Conservation (phyloP, 169 alveolate species). For the Eimeria acervulina region DNA sequence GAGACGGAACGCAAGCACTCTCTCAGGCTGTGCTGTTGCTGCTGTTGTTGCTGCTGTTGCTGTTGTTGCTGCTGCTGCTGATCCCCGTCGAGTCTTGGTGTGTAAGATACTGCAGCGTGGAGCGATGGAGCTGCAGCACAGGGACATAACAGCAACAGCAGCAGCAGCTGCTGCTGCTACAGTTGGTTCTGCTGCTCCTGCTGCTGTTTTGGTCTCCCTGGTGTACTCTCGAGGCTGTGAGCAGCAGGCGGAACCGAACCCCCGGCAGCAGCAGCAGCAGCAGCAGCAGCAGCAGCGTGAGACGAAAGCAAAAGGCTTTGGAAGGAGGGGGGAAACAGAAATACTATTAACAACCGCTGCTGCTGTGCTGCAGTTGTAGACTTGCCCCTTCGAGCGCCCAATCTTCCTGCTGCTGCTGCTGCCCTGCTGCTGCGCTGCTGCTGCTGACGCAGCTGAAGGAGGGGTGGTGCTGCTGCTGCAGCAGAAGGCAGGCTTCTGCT, state of each 20-base stretch:
- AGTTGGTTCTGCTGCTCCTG: not conserved
- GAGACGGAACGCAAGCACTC: not conserved
- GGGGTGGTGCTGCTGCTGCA: conserved; percentile 42
- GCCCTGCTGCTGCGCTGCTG: conserved; percentile 63
- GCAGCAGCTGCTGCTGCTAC: conserved; percentile 3
- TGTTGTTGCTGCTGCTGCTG: not conserved
- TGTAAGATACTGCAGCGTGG: not conserved
- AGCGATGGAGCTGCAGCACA: not conserved
- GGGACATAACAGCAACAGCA: not conserved
- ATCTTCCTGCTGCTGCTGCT: conserved; percentile 42
- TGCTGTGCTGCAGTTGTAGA: not conserved
- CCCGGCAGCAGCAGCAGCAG: not conserved
- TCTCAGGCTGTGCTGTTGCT: not conserved
- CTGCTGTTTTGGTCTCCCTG: not conserved
- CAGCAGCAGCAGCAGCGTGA: conserved; percentile 17
- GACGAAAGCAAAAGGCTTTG: not conserved
- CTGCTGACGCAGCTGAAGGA: conserved; percentile 44
- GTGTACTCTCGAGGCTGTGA: conserved; percentile 7
- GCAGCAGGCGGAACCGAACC: conserved; percentile 32
- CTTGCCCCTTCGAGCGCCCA: conserved; percentile 7
- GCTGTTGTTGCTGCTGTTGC: not conserved
- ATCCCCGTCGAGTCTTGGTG: not conserved
- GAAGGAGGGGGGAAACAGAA: not conserved
- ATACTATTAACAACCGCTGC: not conserved
- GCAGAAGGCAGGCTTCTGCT: conserved; percentile 53